Base-by-base conservation (phyloP, 768 basidiomycete species). In the Russula virescens region DNA sequence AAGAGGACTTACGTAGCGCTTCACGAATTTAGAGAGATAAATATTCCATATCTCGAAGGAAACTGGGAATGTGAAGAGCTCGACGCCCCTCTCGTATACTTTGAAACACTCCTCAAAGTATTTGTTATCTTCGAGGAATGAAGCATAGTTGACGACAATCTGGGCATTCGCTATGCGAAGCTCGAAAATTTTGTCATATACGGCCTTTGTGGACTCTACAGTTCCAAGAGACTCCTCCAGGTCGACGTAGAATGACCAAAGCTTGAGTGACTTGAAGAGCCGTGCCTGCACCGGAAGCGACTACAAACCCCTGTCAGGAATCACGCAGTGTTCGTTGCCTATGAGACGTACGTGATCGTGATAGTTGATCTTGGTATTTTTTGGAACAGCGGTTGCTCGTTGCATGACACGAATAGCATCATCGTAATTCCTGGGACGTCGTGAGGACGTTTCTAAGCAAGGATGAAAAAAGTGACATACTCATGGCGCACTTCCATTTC, bases 11-110 rank as follows among this genome's bases (percentile, higher is more conserved):
- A 95, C 93, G 75, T 95, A 98, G 75, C 97, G 90, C 75, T 93
- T 94, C 62, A 95, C 83, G 73, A 99, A 99, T 75, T 98, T 98
- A 48, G 92, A 88, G 21, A 99, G 77, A 74, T 98, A 99, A 57
- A 97, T 97, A 73, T 99, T 98, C 96, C 97, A 98, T 66, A 99
- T 87, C 75, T 99, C 97, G 73, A 98, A 98, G 4, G 94, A 95
- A 64, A 98, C 86, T 0, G 97, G 97, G 80, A 92, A 98, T 10
- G 95, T 96, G 79, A 98, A 98, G 34, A 98, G 77, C 66, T 98
- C 96, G 11, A 96, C 93, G 51, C 97, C 97, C 26, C 95, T 87
- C 73, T 98, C 97, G 72, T 98, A 99, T 26, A 96, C 91, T 83
- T 94, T 97, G 85, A 98, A 99, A 73, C 92, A 93, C 70, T 98